Conservation (phyloP, 2,329 filamentous ascomycete species). For the Dendryphion nanum region DNA sequence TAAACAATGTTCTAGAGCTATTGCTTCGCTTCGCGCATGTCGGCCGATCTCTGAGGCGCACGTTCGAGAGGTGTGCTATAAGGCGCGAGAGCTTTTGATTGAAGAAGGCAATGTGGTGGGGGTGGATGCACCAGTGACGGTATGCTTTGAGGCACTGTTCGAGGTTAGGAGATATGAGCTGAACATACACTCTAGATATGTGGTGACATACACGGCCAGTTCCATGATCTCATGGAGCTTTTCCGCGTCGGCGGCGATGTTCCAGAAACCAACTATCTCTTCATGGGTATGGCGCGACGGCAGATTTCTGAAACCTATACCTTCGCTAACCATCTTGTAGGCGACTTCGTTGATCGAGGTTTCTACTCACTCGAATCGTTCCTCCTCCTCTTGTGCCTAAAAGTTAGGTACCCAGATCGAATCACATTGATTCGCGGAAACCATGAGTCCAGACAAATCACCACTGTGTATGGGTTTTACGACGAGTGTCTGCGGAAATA, state of each 20-base stretch:
- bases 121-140: slow-evolving; percentile 90
- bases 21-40: slow-evolving; percentile 91
- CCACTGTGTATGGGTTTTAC: slow-evolving; percentile 96
- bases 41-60: slow-evolving; percentile 93
- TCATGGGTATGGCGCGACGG: slow-evolving; percentile 86
- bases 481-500: slow-evolving; percentile 97
- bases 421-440: slow-evolving; percentile 96
- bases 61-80: slow-evolving; percentile 96
- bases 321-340: too few relatives aligned
- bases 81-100: slow-evolving; percentile 91
- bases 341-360: slow-evolving; percentile 95
- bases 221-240: slow-evolving; percentile 95
- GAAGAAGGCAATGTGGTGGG: slow-evolving; percentile 97
- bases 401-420: slow-evolving; percentile 94
- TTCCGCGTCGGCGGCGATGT: slow-evolving; percentile 92
- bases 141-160: slow-evolving; percentile 42
- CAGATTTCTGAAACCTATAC: too few relatives aligned
- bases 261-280: slow-evolving; percentile 93
- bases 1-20: slow-evolving; percentile 66
- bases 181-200: slow-evolving; percentile 4
- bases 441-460: slow-evolving; percentile 95
- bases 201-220: slow-evolving; percentile 94
- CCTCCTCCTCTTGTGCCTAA: slow-evolving; percentile 89
- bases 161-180: neutral
- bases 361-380: slow-evolving; percentile 99